Conservation (phyloP, 2,329 filamentous ascomycete species). For the Leptographium wingfieldii region DNA sequence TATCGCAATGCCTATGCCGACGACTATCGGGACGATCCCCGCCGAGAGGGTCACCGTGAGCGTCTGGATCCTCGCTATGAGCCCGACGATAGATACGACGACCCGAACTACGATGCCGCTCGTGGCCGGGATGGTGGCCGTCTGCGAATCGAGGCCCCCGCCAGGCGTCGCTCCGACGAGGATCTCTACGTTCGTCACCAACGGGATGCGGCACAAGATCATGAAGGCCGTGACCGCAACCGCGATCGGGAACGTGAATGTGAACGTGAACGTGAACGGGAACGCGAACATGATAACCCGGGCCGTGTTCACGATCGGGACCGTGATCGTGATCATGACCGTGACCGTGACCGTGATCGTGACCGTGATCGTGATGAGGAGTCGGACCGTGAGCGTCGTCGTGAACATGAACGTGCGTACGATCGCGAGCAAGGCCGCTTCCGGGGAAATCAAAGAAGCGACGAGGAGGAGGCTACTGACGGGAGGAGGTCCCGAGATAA, state of each 20-base stretch:
- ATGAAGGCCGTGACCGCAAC: slow-evolving; percentile 1
- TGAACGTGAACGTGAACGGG: not conserved
- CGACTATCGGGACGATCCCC: not conserved
- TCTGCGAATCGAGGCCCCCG: slow-evolving; percentile 5
- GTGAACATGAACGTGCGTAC: not conserved
- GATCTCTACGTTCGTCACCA: slow-evolving; percentile 9
- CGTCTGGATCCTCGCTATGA: not conserved
- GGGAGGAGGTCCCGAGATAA: slow-evolving; percentile 33
- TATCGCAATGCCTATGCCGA: slow-evolving; percentile 3
- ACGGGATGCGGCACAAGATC: slow-evolving; percentile 7
- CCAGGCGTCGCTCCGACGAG: slow-evolving; percentile 7
- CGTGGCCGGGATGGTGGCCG: slow-evolving; percentile 3
- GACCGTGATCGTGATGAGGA: not conserved
- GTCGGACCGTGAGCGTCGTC: not conserved
- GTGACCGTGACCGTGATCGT: slow-evolving; percentile 6
- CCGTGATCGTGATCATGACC: not conserved
- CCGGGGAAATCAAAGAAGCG: slow-evolving; percentile 16
- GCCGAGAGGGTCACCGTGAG: not conserved
- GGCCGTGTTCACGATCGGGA: slow-evolving; percentile 8
- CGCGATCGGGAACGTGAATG: slow-evolving; percentile 6
- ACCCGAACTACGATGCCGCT: slow-evolving; percentile 1
- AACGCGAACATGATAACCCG: slow-evolving; percentile 1
- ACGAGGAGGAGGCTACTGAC: slow-evolving; percentile 17
- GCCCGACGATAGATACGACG: not conserved
- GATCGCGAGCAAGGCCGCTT: slow-evolving; percentile 3